Evolutionary conservation across 129 eudicot genomes (phyloP).

Genomic region (Centrapalus pauciflorus): DNA sequence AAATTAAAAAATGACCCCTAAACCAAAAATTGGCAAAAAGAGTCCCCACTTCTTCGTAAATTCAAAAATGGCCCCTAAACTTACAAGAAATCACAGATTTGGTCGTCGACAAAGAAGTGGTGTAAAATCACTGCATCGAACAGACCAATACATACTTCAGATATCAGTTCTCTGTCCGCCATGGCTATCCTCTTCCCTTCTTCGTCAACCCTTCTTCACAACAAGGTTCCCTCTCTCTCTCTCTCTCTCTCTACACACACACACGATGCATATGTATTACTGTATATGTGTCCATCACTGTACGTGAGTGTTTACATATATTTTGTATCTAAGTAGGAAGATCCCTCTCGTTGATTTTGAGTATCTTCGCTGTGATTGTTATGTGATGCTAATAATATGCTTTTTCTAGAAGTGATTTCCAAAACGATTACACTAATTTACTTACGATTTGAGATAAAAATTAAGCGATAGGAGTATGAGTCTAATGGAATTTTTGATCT

Average conservation of each 20-base stretch:
- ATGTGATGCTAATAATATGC: neutral
- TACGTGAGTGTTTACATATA: neutral
- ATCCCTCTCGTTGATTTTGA: neutral
- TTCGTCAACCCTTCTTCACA: conserved; percentile 20
- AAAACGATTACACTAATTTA: neutral
- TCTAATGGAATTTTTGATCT: neutral
- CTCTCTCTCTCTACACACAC: neutral
- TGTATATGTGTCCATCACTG: neutral
- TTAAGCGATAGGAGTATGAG: neutral
- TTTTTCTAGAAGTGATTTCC: neutral
- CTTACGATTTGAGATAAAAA: neutral
- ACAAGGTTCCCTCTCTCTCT: conserved; percentile 8
- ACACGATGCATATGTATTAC: neutral
- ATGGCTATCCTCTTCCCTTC: conserved; percentile 18
- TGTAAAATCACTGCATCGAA: neutral
- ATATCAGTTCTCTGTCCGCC: neutral
- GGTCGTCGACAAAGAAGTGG: conserved; percentile 8
- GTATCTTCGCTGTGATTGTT: neutral
- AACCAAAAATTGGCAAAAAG: neutral
- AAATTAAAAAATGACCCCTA: too few relatives aligned
- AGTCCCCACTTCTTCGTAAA: neutral
- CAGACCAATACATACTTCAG: conserved; percentile 6
- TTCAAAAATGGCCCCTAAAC: neutral
- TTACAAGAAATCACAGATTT: conserved; percentile 6
- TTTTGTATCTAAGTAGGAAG: neutral